Evolutionary conservation across 805 yeast genomes (phyloP).

Genomic region (Sugiyamaella marilandica): DNA sequence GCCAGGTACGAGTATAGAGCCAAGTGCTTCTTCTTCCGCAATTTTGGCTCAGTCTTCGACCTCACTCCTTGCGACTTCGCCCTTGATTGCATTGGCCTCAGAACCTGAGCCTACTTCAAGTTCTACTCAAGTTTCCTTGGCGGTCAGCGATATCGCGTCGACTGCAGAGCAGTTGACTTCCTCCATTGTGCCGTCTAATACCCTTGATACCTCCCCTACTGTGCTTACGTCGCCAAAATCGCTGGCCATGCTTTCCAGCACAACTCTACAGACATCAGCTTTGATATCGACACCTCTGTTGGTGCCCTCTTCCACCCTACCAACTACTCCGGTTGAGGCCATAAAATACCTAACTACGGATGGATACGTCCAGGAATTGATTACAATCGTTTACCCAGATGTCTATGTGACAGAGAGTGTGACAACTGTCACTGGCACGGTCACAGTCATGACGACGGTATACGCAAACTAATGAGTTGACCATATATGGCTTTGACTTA

Average conservation of each 20-base stretch:
- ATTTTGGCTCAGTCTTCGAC: background rate
- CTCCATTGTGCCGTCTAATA: slow-evolving; percentile 3
- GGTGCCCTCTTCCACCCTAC: background rate
- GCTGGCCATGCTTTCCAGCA: background rate
- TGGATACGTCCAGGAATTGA: background rate
- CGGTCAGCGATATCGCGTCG: slow-evolving; percentile 1
- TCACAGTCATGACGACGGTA: background rate
- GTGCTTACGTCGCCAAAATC: background rate
- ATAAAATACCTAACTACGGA: slow-evolving; percentile 1
- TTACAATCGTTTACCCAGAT: slow-evolving; percentile 4
- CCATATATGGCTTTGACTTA: background rate
- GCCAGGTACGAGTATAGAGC: slow-evolving; percentile 1
- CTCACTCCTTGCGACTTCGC: background rate
- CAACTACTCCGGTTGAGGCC: background rate
- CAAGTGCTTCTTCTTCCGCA: slow-evolving; percentile 11
- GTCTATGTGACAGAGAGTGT: background rate
- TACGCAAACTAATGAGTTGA: too few relatives aligned
- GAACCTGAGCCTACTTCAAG: background rate
- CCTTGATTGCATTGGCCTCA: background rate
- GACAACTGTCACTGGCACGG: slow-evolving; percentile 6
- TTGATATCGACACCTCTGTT: background rate
- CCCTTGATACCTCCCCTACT: background rate
- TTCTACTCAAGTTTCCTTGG: background rate
- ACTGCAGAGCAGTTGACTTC: background rate
- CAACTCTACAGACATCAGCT: background rate